Conservation (phyloP, 768 basidiomycete species). For the Scleroderma bovista region DNA sequence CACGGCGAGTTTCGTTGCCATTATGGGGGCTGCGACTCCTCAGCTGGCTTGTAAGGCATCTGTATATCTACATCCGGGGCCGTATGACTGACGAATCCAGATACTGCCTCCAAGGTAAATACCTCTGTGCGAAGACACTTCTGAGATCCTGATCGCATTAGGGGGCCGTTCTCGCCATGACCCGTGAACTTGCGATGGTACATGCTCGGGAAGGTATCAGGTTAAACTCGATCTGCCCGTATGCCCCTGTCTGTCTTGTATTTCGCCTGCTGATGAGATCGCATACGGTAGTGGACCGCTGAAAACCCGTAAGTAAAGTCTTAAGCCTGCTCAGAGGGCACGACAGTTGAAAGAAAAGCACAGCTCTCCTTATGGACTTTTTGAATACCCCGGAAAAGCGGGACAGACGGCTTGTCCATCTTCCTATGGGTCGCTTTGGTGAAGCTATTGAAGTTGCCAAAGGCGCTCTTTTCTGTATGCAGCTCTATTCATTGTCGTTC, state of each 20-base stretch:
- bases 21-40: constrained; percentile 94
- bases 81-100: constrained; percentile 34
- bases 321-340: not conserved
- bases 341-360: not conserved
- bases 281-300: constrained; percentile 69
- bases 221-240: constrained; percentile 95
- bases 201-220: constrained; percentile 97
- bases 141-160: constrained; percentile 24
- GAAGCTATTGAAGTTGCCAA: constrained; percentile 94
- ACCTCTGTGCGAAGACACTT: not conserved
- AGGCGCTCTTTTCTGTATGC: constrained; percentile 88
- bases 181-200: constrained; percentile 94
- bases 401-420: constrained; percentile 81
- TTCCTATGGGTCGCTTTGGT: constrained; percentile 97
- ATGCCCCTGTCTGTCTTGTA: constrained; percentile 28
- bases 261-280: not conserved
- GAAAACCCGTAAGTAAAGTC: constrained; percentile 72
- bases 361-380: constrained; percentile 97
- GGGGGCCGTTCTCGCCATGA: constrained; percentile 99
- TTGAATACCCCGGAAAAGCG: constrained; percentile 94
- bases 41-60: constrained; percentile 87
- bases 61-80: not conserved
- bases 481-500: constrained; percentile 1
- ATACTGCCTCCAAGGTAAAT: constrained; percentile 89
- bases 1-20: constrained; percentile 94